Evolutionary conservation across 225 moss, liverwort and hornwort species (phyloP).

Genomic region (Polytrichum commune): DNA sequence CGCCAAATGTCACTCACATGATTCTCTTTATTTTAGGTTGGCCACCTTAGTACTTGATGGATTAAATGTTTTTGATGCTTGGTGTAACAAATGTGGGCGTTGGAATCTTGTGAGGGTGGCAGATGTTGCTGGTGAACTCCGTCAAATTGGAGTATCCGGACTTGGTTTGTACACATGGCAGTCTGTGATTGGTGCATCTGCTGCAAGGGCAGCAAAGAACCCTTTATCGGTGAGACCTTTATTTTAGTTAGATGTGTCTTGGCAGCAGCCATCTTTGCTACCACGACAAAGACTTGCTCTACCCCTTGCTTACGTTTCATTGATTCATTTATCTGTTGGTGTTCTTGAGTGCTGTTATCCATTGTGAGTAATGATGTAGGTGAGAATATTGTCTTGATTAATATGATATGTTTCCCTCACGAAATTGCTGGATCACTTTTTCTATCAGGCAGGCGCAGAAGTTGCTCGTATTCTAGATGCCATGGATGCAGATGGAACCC

Average conservation of each 20-base stretch:
- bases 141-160: constrained; percentile 34
- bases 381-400: neutral
- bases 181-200: constrained; percentile 40
- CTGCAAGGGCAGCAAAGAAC: constrained; percentile 40
- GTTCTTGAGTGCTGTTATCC: too few species aligned
- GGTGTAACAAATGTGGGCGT: neutral
- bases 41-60: neutral
- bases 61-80: neutral
- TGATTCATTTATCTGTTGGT: too few species aligned
- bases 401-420: neutral
- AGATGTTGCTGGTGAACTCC: constrained; percentile 59
- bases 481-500: constrained; percentile 49
- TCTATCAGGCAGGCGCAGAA: constrained; percentile 43
- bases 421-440: neutral
- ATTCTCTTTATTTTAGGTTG: neutral
- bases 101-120: neutral
- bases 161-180: constrained; percentile 67
- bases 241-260: too few species aligned
- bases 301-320: too few species aligned
- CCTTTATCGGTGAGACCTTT: constrained; percentile 32
- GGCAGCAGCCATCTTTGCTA: too few species aligned
- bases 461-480: constrained; percentile 36
- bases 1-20: neutral
- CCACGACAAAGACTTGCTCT: too few species aligned
- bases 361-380: neutral